These are phyloP conservation scores for Biscogniauxia mediterranea DNA, from an alignment of 2,329 filamentous ascomycete genomes.

Conservation along the genomic window DNA sequence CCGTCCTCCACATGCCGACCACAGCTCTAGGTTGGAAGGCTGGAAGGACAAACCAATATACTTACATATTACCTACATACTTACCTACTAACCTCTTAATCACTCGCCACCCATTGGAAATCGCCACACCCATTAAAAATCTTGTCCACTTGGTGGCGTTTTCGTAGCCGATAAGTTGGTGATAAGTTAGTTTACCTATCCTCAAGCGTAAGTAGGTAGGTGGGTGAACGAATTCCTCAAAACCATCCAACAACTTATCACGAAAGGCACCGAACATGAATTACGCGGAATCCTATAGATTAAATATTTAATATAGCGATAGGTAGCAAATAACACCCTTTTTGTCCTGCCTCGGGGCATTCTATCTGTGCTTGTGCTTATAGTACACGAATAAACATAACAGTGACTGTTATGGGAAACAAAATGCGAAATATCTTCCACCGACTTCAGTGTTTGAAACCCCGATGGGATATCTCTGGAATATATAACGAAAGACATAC, in stretches of 20 bases:
- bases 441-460: conserved; percentile 10
- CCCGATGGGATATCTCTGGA: conserved; percentile 28
- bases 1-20: too few relatives aligned
- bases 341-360: conserved; percentile 27
- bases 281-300: conserved; percentile 7
- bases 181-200: too few relatives aligned
- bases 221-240: neutral
- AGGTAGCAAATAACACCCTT: conserved; percentile 15
- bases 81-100: too few relatives aligned
- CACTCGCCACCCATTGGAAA: too few relatives aligned
- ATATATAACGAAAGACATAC: conserved; percentile 25
- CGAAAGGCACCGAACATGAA: neutral
- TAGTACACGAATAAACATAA: conserved; percentile 24
- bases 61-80: too few relatives aligned
- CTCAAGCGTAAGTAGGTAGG: neutral
- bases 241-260: neutral
- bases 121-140: too few relatives aligned
- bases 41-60: too few relatives aligned
- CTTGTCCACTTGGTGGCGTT: too few relatives aligned
- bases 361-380: conserved; percentile 29
- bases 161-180: too few relatives aligned
- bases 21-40: too few relatives aligned
- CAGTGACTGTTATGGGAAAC: conserved; percentile 15
- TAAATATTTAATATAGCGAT: conserved; percentile 24
- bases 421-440: conserved; percentile 8